Evolutionary conservation across 257 asterid genomes (phyloP).

Genomic region (Solanum chiquidenum): DNA sequence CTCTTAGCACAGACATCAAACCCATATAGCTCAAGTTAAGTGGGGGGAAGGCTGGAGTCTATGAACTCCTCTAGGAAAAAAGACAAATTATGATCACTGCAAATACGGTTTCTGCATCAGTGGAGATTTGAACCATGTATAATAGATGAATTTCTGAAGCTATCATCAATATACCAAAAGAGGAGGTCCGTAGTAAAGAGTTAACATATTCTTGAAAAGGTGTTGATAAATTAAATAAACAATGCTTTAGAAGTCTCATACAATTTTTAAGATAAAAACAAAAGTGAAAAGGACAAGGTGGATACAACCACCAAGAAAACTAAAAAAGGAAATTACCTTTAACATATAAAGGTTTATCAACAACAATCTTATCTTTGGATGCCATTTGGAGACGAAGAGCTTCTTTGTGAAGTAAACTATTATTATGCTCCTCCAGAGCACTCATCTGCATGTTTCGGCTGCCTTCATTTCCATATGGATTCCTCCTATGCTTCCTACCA

Average conservation of each 20-base stretch:
- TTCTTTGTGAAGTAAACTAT: constrained; percentile 98
- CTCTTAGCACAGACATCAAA: neutral
- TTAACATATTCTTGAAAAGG: neutral
- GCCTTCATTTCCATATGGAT: constrained; percentile 99
- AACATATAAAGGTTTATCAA: constrained; percentile 82
- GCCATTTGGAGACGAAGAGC: constrained; percentile 97
- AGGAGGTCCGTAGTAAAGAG: neutral
- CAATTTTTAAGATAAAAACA: neutral
- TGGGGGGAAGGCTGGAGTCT: neutral
- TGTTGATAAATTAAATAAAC: neutral
- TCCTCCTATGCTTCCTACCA: constrained; percentile 96
- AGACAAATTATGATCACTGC: neutral
- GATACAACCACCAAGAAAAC: neutral
- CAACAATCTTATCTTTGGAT: constrained; percentile 79
- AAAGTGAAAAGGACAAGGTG: neutral
- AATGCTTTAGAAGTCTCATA: neutral
- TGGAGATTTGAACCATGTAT: neutral
- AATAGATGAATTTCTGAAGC: neutral
- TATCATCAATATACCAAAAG: neutral
- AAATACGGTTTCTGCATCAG: neutral
- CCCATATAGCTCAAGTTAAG: neutral
- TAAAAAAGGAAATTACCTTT: constrained; percentile 43
- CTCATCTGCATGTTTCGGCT: constrained; percentile 99
- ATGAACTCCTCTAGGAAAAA: neutral
- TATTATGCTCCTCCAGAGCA: constrained; percentile 97